Percentiles rank a stretch among this genome's conserved stretches.
phyloP scores from a whole-genome alignment of 2,329 filamentous ascomycete genomes.

The Sporothrix variecibatus region DNA sequence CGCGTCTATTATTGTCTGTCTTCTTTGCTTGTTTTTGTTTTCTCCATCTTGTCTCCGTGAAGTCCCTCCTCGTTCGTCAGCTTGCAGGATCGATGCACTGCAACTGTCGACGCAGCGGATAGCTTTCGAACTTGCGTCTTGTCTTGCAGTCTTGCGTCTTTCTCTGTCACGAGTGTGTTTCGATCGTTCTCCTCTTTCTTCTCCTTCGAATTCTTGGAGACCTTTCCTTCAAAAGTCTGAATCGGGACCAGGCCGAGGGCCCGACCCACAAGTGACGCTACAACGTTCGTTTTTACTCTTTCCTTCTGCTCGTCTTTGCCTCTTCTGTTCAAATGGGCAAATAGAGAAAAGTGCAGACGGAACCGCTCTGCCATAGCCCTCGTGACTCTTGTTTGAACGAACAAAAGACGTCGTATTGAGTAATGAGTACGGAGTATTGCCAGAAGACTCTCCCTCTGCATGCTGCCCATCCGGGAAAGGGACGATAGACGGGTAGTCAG shows the following conservation, averaged over 20 bases:
- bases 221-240: neutral
- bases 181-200: neutral
- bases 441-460: neutral
- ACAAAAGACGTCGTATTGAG: neutral
- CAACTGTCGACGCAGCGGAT: neutral
- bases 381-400: neutral
- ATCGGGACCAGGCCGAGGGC: slow-evolving; percentile 20
- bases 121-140: neutral
- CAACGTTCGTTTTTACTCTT: slow-evolving; percentile 11
- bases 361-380: neutral
- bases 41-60: neutral
- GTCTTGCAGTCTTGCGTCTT: neutral
- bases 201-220: neutral
- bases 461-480: neutral
- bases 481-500: neutral
- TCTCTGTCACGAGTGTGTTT: neutral
- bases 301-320: neutral
- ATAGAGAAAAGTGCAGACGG: neutral
- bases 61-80: neutral
- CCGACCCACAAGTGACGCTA: slow-evolving; percentile 18
- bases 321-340: neutral
- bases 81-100: slow-evolving; percentile 8
- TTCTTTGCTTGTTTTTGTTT: neutral
- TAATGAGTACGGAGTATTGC: too few relatives aligned
- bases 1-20: neutral